Evolutionary conservation across 768 basidiomycete genomes (phyloP), one percentile per base, ranked within the genome.

Genomic region (Harrya chromipes): DNA sequence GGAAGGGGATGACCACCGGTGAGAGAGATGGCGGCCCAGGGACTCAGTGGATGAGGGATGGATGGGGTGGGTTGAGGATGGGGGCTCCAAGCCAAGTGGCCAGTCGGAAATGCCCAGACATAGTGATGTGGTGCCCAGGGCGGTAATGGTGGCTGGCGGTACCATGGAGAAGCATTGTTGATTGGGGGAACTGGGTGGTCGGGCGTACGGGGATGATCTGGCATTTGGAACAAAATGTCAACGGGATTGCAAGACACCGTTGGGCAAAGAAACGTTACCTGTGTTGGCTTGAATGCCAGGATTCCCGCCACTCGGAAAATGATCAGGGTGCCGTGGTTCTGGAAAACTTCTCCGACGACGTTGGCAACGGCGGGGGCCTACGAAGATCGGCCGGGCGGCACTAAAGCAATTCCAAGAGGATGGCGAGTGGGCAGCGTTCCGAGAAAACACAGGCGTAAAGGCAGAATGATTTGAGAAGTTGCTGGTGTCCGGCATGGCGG

Each of bases 51-150:
- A 1, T 50, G 21, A 23, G 47, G 35, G 27, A 49, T 12, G 11
- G 36, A 23, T 8, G 57, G 54, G 16, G 20, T 53, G 16, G 46
- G 46, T 11, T 63, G 61, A 8, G 56, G 60, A 27, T 62, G 52
- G 2, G 63, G 66, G 7, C 48, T 57, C 65, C 65, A 67, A 8
- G 65, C 53, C 43, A 67, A 35, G 12, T 56, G 49, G 1, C 65
- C 65, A 0, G 46, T 23, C 5, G 67, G 67, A 21, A 52, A 67
- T 4, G 9, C 29, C 65, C 65, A 67, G 41, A 59, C 40, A 9
- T 47, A 55, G 20, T 62, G 50, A 20, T 68, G 13, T 4, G 67
- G 62, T 7, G 24, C 23, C 50, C 58, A 54, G 0, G 55, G n/a
- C 8, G 65, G 58, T 0, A 67, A 13, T 6, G 12, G 47, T 0